Evolutionary conservation across 306 rosid species (phyloP).

Genomic region (Prunus davidiana): DNA sequence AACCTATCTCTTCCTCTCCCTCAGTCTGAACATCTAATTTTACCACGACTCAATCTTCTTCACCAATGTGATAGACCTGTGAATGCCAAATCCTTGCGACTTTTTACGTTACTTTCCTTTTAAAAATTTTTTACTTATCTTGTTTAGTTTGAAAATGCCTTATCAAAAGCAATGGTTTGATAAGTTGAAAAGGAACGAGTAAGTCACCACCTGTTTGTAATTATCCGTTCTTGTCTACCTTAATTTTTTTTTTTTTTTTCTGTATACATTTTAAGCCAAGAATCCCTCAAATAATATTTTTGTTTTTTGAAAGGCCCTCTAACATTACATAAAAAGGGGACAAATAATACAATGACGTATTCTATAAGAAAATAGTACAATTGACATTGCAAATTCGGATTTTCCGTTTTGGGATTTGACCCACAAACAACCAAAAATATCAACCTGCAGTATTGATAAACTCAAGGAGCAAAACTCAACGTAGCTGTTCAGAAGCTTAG

Average conservation of each 20-base stretch:
- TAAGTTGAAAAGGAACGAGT: background rate
- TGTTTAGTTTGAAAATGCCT: background rate
- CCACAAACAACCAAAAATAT: background rate
- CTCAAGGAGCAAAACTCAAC: background rate
- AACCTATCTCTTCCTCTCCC: conserved; percentile 5
- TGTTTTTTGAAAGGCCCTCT: too few relatives aligned
- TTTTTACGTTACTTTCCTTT: background rate
- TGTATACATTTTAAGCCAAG: background rate
- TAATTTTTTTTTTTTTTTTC: background rate
- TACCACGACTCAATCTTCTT: background rate
- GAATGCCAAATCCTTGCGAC: background rate
- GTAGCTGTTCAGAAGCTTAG: background rate
- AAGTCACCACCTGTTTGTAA: background rate
- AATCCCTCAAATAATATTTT: background rate
- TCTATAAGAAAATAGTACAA: background rate
- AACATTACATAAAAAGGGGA: too few relatives aligned
- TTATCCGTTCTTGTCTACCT: background rate
- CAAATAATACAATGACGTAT: too few relatives aligned
- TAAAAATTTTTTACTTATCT: background rate
- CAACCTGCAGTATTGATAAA: background rate
- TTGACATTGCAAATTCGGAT: background rate
- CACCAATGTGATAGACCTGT: background rate
- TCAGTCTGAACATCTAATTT: background rate
- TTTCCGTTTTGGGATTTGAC: too few relatives aligned
- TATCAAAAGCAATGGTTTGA: background rate